Evolutionary conservation across 1,284 basidiomycete genomes (phyloP), one percentile per base, ranked within the genome.

Genomic region (Chalciporus sp.): DNA sequence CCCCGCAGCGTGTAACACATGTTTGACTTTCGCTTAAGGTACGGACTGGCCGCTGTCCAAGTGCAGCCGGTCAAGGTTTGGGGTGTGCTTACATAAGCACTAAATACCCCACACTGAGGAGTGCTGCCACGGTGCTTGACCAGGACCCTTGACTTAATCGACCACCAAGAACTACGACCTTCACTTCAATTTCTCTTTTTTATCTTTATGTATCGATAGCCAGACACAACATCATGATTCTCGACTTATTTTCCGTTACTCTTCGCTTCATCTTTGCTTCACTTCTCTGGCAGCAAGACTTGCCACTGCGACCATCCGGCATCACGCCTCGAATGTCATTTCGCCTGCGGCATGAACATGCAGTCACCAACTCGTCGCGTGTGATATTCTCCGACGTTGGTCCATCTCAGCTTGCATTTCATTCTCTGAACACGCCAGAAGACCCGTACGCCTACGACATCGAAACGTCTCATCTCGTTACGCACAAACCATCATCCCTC

Each of bases 311-410:
- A 33, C 54, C 43, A 39, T 45, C 56, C 39, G 45, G n/a, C 6
- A 19, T 6, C 26, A 53, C 60, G 23, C 53, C 68, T 42, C 68
- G 70, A 23, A 67, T 84, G 10, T 74, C 70, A n/a, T 87, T 89
- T 65, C 77, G 79, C 46, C 76, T 89, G 23, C 81, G 86, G 33
- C 86, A 89, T 64, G 71, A 80, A 40, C 86, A 89, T 60, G 81
- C 78, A 20, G 66, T 81, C 20, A 75, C 80, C 28, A 71, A 80
- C 54, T 67, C 73, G 23, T 81, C 81, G 6, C 76, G 74, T 12
- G 75, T 84, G 44, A 66, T 86, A 55, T 85, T 88, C 66, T 72
- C 78, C 29, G 77, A 88, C 61, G 67, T 82, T 41, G 60, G 63
- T 44, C 62, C 70, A 61, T 67, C 55, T 59, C 69, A 55, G 51